phyloP scores from a whole-genome alignment of 2,329 filamentous ascomycete species.

The Metarhizium humberi region DNA sequence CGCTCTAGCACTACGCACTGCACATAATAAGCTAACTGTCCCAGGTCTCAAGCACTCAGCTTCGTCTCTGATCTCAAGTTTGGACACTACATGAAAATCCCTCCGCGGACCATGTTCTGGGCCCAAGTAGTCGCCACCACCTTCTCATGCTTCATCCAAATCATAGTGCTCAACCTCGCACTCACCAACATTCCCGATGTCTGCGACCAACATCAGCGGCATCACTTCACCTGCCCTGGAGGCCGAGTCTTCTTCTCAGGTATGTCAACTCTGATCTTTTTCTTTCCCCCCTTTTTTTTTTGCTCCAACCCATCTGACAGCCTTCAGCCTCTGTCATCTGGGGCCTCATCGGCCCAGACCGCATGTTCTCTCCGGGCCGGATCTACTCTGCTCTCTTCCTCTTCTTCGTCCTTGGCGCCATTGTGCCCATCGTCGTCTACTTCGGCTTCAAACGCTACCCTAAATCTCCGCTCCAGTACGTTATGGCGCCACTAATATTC shows the following conservation, averaged over 20 bases:
- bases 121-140: constrained; percentile 57
- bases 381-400: constrained; percentile 51
- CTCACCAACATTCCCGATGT: constrained; percentile 53
- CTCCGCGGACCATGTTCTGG: constrained; percentile 57
- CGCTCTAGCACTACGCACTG: not conserved
- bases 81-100: constrained; percentile 66
- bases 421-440: constrained; percentile 43
- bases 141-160: constrained; percentile 57
- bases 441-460: constrained; percentile 39
- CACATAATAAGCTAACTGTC: constrained; percentile 3
- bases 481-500: constrained; percentile 56
- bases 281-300: not conserved
- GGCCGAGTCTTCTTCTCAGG: constrained; percentile 55
- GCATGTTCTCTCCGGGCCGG: constrained; percentile 54
- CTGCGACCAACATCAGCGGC: constrained; percentile 46
- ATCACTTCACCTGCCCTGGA: constrained; percentile 55
- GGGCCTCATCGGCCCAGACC: constrained; percentile 55
- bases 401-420: constrained; percentile 50
- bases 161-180: constrained; percentile 53
- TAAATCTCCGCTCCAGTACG: constrained; percentile 37
- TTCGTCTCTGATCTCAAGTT: constrained; percentile 61
- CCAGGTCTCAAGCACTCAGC: constrained; percentile 48
- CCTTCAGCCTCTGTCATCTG: constrained; percentile 52
- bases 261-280: constrained; percentile 16
- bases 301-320: not conserved